Base-by-base conservation (phyloP, 768 basidiomycete genomes). In the Termitomyces sp. region DNA sequence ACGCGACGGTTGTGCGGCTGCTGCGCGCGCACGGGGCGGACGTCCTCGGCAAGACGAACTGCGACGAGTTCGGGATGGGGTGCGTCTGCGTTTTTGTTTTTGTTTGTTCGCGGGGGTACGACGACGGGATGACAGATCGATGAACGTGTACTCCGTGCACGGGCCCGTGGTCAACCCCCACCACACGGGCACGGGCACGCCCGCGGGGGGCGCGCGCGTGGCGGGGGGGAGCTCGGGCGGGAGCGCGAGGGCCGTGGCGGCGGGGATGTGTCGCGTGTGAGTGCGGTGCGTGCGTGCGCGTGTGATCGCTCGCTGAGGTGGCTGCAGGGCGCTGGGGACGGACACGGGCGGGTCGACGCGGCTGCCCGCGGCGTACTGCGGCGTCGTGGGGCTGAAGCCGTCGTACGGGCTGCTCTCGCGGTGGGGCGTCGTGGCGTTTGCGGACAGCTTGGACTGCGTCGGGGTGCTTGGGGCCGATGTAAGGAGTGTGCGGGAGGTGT, bases 31-130 rank as follows among this genome's bases (percentile, higher is more conserved):
- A 76, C 0, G 94, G 93, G 0, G 93, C 87, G 0, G 71, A 82
- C 18, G 79, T 98, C 11, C 66, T 89, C 2, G 96, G 94, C 1
- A 97, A 97, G 72, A 87, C 94, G 0, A 95, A 96, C 67, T 92
- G 93, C 70, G 96, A 99, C 68, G 95, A 98, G 71, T 98, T 98
- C 71, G 96, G 96, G 1, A 98, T 98, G 96, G 96, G 96, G 88
- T 94, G 57, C 20, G 85, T 40, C 1, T 10, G 8, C 9, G 1
- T 41, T 0, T 1, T 7, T 41, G 3, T 1, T 7, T 41, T n/a
- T n/a, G n/a, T n/a, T n/a, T n/a, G n/a, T n/a, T n/a, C n/a, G n/a
- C n/a, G n/a, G n/a, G n/a, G n/a, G n/a, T n/a, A n/a, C n/a, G n/a
- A n/a, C 9, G 16, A 46, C 45, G 11, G 3, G 18, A 3, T 11